These are phyloP conservation scores for Silene conica DNA, from an alignment of 148 eudicot genomes.

Conservation along the genomic window DNA sequence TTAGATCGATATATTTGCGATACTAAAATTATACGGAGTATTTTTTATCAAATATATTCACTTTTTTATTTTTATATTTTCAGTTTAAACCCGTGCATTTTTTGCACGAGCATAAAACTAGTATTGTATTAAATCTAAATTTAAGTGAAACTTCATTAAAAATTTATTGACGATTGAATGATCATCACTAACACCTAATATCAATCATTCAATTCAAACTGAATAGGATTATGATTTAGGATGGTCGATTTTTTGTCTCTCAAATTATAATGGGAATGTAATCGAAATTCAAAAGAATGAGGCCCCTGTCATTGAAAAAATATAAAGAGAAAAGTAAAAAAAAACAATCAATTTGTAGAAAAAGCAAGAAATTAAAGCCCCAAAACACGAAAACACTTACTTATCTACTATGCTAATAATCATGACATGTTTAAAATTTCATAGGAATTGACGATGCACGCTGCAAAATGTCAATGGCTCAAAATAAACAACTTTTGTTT, in stretches of 20 bases:
- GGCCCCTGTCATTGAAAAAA: constrained; percentile 7
- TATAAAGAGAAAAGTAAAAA: background rate
- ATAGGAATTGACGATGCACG: background rate
- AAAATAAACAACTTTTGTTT: background rate
- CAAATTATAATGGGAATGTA: constrained; percentile 9
- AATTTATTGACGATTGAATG: too few relatives aligned
- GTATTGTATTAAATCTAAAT: too few relatives aligned
- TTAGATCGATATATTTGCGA: too few relatives aligned
- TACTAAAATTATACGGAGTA: too few relatives aligned
- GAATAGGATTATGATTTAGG: too few relatives aligned
- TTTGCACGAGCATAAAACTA: too few relatives aligned
- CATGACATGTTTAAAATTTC: background rate
- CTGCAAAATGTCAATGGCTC: constrained; percentile 9
- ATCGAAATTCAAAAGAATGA: background rate
- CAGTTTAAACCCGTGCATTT: too few relatives aligned
- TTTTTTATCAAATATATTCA: too few relatives aligned
- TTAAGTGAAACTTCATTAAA: too few relatives aligned
- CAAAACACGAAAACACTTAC: background rate
- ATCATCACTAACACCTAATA: too few relatives aligned
- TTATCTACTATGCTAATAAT: background rate
- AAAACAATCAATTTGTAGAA: constrained; percentile 12
- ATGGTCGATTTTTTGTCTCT: background rate
- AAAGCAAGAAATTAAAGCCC: constrained; percentile 6
- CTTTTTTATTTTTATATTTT: too few relatives aligned
- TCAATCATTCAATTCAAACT: background rate